These are phyloP conservation scores for Boletus tylopilopsis DNA, from an alignment of 768 basidiomycete species.

Conservation along the genomic window DNA sequence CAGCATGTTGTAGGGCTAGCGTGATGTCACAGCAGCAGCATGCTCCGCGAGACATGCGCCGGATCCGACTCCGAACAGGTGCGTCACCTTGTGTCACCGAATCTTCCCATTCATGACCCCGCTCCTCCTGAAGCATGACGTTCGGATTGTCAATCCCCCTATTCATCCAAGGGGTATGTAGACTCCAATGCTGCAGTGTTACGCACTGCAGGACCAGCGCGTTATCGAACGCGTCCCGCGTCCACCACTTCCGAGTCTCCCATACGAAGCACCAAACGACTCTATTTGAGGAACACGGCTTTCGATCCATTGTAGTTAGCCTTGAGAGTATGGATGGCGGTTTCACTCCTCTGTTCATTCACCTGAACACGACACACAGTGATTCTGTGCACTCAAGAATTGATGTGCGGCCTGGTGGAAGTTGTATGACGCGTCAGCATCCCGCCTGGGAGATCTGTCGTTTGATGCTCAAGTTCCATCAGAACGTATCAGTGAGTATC, in stretches of 20 bases:
- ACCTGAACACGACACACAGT: not conserved
- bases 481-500: conserved; percentile 7
- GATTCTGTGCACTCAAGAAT: conserved; percentile 15
- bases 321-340: conserved; percentile 17
- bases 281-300: conserved; percentile 16
- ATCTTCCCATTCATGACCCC: not conserved
- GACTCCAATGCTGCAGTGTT: conserved; percentile 19
- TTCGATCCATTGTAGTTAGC: conserved; percentile 18
- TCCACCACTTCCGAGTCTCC: conserved; percentile 7
- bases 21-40: no score
- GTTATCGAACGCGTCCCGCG: conserved; percentile 21
- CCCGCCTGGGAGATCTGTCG: conserved; percentile 17
- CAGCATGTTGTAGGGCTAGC: no score
- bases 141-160: conserved; percentile 10
- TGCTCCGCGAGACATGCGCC: not conserved
- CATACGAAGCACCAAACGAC: conserved; percentile 13
- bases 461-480: conserved; percentile 8
- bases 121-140: conserved; percentile 12
- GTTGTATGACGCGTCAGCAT: conserved; percentile 18
- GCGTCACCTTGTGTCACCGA: not conserved
- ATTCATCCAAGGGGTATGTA: conserved; percentile 14
- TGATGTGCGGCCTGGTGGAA: conserved; percentile 1
- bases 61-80: conserved; percentile 8
- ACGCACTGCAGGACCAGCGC: conserved; percentile 13
- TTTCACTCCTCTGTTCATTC: not conserved